phyloP scores from a whole-genome alignment of 164 flowering plant species.

The Cinnamomum chago region DNA sequence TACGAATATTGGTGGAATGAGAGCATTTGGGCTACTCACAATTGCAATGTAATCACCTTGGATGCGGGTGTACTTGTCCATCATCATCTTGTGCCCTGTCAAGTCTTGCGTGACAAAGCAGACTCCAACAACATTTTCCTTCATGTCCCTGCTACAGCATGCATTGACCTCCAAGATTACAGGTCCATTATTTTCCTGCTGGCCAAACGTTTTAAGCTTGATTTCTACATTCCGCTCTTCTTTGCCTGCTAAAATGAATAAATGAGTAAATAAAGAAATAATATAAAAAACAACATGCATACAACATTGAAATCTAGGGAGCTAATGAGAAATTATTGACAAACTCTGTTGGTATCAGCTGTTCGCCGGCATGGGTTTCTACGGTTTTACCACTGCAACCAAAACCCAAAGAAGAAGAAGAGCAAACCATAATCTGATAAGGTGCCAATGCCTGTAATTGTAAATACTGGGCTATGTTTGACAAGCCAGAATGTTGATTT shows the following conservation, averaged over 20 bases:
- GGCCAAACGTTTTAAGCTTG: slow-evolving; percentile 51
- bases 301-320: neutral
- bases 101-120: slow-evolving; percentile 80
- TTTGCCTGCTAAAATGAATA: slow-evolving; percentile 38
- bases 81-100: slow-evolving; percentile 51
- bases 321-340: neutral
- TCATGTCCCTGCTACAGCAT: slow-evolving; percentile 62
- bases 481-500: neutral
- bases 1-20: slow-evolving; percentile 82
- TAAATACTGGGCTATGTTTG: neutral
- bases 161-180: slow-evolving; percentile 58
- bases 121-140: slow-evolving; percentile 51
- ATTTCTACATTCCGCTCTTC: slow-evolving; percentile 70
- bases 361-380: no score
- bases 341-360: no score
- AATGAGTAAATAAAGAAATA: slow-evolving; percentile 1
- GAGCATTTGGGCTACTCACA: slow-evolving; percentile 48
- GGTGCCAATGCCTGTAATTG: no score
- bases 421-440: no score
- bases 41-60: slow-evolving; percentile 71
- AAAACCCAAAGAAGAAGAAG: no score
- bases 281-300: neutral
- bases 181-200: slow-evolving; percentile 34
- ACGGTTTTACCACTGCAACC: no score
- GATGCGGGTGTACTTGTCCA: slow-evolving; percentile 60